Conservation (phyloP, 257 asterid genomes). For the Hygrophila difformis region DNA sequence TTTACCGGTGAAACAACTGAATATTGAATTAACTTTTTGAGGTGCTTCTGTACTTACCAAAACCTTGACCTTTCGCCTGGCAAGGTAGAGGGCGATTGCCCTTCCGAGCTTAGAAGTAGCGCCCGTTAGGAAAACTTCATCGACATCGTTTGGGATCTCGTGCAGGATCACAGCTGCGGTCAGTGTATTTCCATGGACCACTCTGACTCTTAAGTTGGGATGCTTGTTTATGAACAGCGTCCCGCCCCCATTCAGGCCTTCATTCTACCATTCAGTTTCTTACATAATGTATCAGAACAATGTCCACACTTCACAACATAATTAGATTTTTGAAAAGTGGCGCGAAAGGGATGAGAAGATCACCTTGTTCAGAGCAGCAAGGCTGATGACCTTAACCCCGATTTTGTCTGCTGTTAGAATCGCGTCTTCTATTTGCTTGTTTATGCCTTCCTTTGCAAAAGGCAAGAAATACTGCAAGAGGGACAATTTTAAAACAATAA, state of each 20-base stretch:
- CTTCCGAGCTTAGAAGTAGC: slow-evolving; percentile 93
- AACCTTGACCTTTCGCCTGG: slow-evolving; percentile 55
- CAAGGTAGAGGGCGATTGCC: slow-evolving; percentile 79
- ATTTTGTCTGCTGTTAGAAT: slow-evolving; percentile 81
- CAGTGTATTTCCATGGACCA: slow-evolving; percentile 89
- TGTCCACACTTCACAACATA: no score
- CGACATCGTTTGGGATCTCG: slow-evolving; percentile 56
- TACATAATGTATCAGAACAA: slow-evolving; percentile 12
- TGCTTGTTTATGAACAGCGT: slow-evolving; percentile 64
- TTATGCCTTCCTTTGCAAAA: slow-evolving; percentile 77
- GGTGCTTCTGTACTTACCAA: slow-evolving; percentile 33
- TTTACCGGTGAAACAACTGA: no score
- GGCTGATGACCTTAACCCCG: slow-evolving; percentile 91
- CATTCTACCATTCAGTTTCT: slow-evolving; percentile 40
- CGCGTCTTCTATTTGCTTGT: slow-evolving; percentile 81
- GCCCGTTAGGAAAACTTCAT: slow-evolving; percentile 82
- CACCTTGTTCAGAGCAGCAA: slow-evolving; percentile 91
- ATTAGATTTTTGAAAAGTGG: no score
- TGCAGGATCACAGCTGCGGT: slow-evolving; percentile 84
- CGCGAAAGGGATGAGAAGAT: no score
- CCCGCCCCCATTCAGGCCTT: slow-evolving; percentile 82
- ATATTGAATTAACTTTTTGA: not conserved
- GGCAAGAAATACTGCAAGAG: slow-evolving; percentile 97
- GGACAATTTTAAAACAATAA: slow-evolving; percentile 7
- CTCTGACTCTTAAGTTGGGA: slow-evolving; percentile 70